Evolutionary conservation across 2,329 filamentous ascomycete genomes (phyloP), one percentile per base, ranked within the genome.

Genomic region (Emericellopsis atlantica): DNA sequence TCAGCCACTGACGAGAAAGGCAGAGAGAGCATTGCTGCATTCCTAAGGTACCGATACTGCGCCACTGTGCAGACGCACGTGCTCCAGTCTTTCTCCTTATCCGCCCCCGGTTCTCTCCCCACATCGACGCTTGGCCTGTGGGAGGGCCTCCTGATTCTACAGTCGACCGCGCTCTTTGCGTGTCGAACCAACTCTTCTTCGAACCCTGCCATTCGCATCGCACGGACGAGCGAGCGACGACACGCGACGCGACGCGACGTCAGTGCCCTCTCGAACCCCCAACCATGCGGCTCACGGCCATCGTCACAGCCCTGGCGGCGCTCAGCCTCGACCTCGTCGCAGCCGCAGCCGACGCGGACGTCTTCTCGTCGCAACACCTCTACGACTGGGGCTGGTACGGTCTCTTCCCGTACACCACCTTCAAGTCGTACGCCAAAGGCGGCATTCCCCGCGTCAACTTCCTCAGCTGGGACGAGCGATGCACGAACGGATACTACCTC

Each of bases 401-500:
- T 6, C 15, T 43, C 31, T 38, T 32, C 16, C 37, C 49, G 14
- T 46, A 38, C 6, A 47, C 29, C 32, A 45, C 6, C 39, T 53
- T 45, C 47, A 39, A 43, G 41, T 48, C 44, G 10, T 51, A 51
- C 34, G 45, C 44, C 6, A 46, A 43, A 14, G 37, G 43, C 22
- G 45, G 53, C 18, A 21, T 29, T 10, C 64, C 64, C 37, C 46
- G 57, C 50, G 42, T 57, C 23, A 55, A 57, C 32, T 43, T 58
- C 4, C 44, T 58, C 4, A 48, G 47, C 31, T 51, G 45, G 11
- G 49, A 54, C 35, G 38, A 49, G 29, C 44, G 48, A 45, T 71
- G 67, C 50, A 54, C 61, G 40, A 36, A 56, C 54, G 49, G 60
- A 47, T 42, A 51, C 45, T 23, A 66, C 2, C 55, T 70, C n/a